Evolutionary conservation across 2,329 filamentous ascomycete genomes (phyloP), one percentile per base, ranked within the genome.

Genomic region (Aspergillus calidoustus): DNA sequence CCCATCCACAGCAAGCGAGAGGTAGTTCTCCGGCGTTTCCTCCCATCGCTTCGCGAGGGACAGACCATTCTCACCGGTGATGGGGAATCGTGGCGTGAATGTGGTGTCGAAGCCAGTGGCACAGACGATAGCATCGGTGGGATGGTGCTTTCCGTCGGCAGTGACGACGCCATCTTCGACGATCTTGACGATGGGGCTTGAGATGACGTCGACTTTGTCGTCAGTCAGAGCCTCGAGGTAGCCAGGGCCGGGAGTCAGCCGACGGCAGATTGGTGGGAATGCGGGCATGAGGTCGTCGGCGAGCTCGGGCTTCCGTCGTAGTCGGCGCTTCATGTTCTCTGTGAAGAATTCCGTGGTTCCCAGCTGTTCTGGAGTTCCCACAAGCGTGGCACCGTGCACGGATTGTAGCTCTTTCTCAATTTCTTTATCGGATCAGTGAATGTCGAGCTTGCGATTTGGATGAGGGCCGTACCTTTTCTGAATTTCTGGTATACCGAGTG

Each of bases 211-310:
- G 1, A 89, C 86, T 59, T 90, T 89, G 6, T 84, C 82, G 60
- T 85, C 80, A 0, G 82, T 81, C 19, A 90, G 77, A 0, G 87
- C 87, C 70, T 90, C 88, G 2, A 91, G 73, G 59, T 82, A 83
- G 1, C 80, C 79, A 0, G 78, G 76, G 0, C 80, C 81, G 0
- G 80, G 81, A 1, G 79, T 82, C 17, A 81, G 69, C 15, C 80
- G 77, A 51, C 79, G 75, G 62, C 80, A 68, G 25, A 56, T 56
- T 17, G 67, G 67, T 5, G 67, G 65, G 41, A 69, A 69, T 7
- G 61, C 57, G 2, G 80, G 80, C 3, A 81, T 65, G 1, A 82
- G 66, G 62, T 78, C 43, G 19, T 75, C 72, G 11, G 71, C 50
- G 0, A 79, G 64, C 25, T 75, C 75, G 1, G 74, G 74, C 57